Percentiles rank a stretch among this genome's conserved stretches.
These are phyloP conservation scores for Wallacemonas sp. DNA, from an alignment of 208 protist species.

Conservation along the genomic window DNA sequence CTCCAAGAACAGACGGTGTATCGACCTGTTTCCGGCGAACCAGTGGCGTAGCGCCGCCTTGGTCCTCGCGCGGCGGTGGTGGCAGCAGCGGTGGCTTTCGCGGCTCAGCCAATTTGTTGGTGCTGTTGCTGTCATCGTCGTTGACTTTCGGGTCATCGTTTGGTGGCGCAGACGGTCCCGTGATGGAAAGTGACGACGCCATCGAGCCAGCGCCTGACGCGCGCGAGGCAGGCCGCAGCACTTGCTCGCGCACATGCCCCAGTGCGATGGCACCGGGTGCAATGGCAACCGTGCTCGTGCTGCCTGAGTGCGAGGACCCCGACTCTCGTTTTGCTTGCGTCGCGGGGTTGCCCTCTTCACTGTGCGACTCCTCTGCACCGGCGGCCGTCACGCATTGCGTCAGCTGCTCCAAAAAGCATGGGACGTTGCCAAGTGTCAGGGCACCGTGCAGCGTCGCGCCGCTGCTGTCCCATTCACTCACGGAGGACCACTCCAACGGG, in stretches of 20 bases:
- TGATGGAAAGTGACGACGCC: not conserved
- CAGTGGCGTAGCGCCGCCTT: no score
- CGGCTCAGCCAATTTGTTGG: no score
- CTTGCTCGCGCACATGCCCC: constrained; percentile 4
- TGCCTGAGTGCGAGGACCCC: no score
- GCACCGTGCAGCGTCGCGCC: not conserved
- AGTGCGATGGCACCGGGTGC: not conserved
- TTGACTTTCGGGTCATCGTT: not conserved
- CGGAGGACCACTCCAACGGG: not conserved
- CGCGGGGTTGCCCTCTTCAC: no score
- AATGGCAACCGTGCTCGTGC: no score
- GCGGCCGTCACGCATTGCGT: no score
- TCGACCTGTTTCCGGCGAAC: not conserved
- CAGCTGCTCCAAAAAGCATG: constrained; percentile 7
- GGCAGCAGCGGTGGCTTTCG: no score
- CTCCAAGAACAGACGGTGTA: not conserved
- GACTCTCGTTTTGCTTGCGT: no score
- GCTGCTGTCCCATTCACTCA: constrained; percentile 1
- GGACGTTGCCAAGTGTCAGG: constrained; percentile 1
- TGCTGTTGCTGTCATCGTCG: constrained; percentile 1
- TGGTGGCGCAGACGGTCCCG: not conserved
- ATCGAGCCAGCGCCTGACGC: not conserved
- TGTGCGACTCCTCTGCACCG: no score
- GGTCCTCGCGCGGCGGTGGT: no score
- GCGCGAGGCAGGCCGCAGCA: not conserved